Conservation (phyloP, 257 asterid species). For the Buddleja alternifolia region DNA sequence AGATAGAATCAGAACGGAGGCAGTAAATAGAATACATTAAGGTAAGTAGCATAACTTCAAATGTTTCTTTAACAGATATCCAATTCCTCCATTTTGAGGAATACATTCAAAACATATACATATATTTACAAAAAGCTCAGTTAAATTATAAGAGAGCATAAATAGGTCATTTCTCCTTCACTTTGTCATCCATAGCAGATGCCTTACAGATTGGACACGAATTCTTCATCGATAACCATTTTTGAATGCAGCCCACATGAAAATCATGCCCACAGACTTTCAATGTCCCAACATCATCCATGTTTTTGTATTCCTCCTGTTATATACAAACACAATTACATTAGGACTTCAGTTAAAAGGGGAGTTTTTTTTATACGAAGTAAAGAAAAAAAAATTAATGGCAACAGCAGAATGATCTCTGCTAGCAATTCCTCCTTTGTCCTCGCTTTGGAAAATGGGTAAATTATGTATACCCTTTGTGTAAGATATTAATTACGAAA, state of each 20-base stretch:
- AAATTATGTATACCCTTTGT: too few species aligned
- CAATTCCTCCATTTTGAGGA: constrained; percentile 34
- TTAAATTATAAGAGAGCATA: constrained; percentile 26
- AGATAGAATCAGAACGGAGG: not conserved
- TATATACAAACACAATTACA: not conserved
- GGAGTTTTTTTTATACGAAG: too few species aligned
- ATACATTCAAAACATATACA: constrained; percentile 28
- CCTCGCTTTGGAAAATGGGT: too few species aligned
- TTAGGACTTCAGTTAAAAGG: not conserved
- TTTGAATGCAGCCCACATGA: constrained; percentile 67
- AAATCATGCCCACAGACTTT: constrained; percentile 69
- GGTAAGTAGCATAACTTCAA: constrained; percentile 26
- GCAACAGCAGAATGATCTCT: too few species aligned
- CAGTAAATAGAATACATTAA: constrained; percentile 1
- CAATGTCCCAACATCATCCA: constrained; percentile 65
- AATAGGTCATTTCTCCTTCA: constrained; percentile 37
- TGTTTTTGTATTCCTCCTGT: constrained; percentile 69
- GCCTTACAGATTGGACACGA: constrained; percentile 72
- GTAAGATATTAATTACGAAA: too few species aligned
- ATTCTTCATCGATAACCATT: constrained; percentile 79
- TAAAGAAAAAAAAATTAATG: constrained; percentile 19
- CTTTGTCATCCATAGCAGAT: constrained; percentile 50
- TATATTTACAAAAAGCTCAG: constrained; percentile 40
- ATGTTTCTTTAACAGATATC: constrained; percentile 3
- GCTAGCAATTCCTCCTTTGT: too few species aligned